Evolutionary conservation across 1,284 basidiomycete genomes (phyloP).

Genomic region (Ustilago cynodontis): DNA sequence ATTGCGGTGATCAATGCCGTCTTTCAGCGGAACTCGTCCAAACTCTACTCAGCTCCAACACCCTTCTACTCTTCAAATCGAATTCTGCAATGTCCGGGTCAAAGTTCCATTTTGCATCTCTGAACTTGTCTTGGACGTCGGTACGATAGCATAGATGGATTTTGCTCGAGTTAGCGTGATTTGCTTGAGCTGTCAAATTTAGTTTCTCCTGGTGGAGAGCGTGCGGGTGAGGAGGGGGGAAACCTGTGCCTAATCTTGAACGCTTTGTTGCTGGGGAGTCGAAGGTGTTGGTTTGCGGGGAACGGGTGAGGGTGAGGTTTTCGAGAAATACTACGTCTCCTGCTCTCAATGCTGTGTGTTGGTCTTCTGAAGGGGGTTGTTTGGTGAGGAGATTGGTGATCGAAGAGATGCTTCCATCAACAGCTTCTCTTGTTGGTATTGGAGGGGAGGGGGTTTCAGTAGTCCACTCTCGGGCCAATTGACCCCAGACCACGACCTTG

Average conservation of each 20-base stretch:
- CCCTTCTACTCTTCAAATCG: constrained; percentile 18
- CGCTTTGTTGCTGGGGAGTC: no score
- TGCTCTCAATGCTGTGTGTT: not conserved
- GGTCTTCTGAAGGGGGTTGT: not conserved
- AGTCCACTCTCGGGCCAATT: constrained; percentile 18
- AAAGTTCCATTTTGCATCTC: constrained; percentile 22
- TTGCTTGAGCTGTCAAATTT: constrained; percentile 8
- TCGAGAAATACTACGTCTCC: constrained; percentile 33
- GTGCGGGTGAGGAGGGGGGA: not conserved
- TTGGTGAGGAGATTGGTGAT: no score
- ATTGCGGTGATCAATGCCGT: not conserved
- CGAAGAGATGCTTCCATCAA: no score
- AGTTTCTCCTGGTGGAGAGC: not conserved
- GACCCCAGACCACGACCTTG: constrained; percentile 31
- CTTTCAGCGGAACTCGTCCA: not conserved
- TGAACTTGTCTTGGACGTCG: not conserved
- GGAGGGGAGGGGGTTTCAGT: not conserved
- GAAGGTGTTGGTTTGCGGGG: not conserved
- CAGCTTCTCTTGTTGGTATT: not conserved
- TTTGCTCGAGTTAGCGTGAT: not conserved
- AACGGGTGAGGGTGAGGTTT: constrained; percentile 22
- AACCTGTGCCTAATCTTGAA: constrained; percentile 23
- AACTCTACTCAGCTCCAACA: constrained; percentile 9
- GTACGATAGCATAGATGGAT: constrained; percentile 35
- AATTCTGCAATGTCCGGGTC: constrained; percentile 22